phyloP scores from a whole-genome alignment of 805 yeast species.

The Teunomyces cretensis region DNA sequence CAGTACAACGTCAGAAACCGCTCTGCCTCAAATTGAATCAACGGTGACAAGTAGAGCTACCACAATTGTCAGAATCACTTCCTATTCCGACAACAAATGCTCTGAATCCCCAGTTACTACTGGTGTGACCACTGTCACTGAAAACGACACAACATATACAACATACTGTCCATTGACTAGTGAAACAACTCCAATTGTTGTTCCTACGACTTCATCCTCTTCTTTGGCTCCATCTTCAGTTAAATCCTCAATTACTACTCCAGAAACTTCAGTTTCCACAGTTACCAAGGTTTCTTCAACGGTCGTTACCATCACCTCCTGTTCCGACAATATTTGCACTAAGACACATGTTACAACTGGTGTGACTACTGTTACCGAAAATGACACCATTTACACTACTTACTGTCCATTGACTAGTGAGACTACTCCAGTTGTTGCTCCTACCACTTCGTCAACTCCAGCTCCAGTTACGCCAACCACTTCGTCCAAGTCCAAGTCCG shows the following conservation, averaged over 20 bases:
- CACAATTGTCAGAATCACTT: conserved; percentile 32
- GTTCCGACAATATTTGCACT: conserved; percentile 26
- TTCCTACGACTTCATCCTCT: too few relatives aligned
- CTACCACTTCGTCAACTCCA: neutral
- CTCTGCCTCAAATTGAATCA: too few relatives aligned
- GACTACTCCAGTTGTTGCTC: conserved; percentile 1
- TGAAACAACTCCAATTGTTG: neutral
- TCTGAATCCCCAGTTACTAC: conserved; percentile 23
- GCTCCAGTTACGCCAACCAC: neutral
- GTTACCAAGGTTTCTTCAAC: conserved; percentile 17
- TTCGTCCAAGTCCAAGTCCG: too few relatives aligned
- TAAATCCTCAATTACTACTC: neutral
- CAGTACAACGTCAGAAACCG: too few relatives aligned
- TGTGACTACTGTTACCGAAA: conserved; percentile 33
- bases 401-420: conserved; percentile 4
- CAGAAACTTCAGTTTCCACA: conserved; percentile 9
- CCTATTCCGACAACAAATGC: conserved; percentile 34
- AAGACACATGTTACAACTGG: conserved; percentile 28
- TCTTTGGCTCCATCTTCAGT: neutral
- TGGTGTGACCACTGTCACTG: conserved; percentile 37
- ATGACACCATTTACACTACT: conserved; percentile 11
- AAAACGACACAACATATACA: conserved; percentile 29
- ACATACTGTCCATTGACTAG: conserved; percentile 32
- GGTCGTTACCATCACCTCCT: neutral
- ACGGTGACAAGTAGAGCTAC: conserved; percentile 10